Base-by-base conservation (phyloP, 495 filamentous ascomycete species). In the Astrothelium macrocarpum region DNA sequence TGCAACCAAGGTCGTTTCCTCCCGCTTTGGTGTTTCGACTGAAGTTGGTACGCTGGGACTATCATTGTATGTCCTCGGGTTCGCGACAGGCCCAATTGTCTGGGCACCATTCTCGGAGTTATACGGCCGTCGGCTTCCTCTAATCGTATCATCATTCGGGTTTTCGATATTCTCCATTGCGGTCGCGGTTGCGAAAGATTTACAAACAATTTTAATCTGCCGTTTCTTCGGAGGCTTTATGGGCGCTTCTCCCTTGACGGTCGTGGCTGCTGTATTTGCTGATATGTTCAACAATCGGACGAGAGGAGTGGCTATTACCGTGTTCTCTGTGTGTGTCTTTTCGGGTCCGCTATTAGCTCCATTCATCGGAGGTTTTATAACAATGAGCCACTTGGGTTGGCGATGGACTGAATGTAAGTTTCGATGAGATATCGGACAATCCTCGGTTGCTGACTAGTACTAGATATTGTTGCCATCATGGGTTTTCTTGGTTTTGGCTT, bases 251-350 rank as follows among this genome's bases (percentile, higher is more conserved):
- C 90, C 91, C 0, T 71, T 96, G 7, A 85, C 91, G 25, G 85
- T 95, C 53, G 91, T 95, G 0, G 91, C 86, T 2, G 91, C 91
- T 26, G 83, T 95, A 59, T 94, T 96, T 75, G 87, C 88, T 1
- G 91, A 96, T 72, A 89, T 95, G 79, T 95, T 90, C 69, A 81
- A 89, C 71, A 90, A 92, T 71, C 80, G 83, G 12, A 84, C 84
- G 9, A 82, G 91, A 63, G 91, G 91, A 59, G 75, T 91, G 20
- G 90, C 91, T 32, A 86, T 91, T 64, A 89, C 90, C 1, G 75
- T 92, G 28, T 96, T 93, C 76, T 85, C 87, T 39, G 87, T 90
- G 84, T 85, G 87, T 2, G 89, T 95, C 28, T 95, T 95, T 74
- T 83, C 83, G 2, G 90, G 90, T 1, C 91, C 91, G 0, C 78